phyloP scores from a whole-genome alignment of 2,329 filamentous ascomycete genomes.

The Exophiala viscosa region DNA sequence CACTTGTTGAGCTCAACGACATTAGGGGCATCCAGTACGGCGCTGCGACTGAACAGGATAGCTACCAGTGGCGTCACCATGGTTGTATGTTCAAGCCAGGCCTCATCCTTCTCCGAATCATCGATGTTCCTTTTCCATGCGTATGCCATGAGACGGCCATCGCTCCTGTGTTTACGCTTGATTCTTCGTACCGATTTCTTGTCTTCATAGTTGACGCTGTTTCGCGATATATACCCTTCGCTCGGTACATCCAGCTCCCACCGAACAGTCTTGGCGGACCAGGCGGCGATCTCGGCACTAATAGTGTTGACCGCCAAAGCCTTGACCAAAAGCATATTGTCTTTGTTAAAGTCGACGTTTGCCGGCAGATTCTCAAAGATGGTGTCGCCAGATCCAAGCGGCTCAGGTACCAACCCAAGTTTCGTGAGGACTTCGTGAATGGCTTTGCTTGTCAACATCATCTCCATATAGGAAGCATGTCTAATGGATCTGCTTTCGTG shows the following conservation, averaged over 20 bases:
- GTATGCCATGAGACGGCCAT: slow-evolving; percentile 22
- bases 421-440: slow-evolving; percentile 10
- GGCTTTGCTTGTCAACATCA: slow-evolving; percentile 10
- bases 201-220: slow-evolving; percentile 9
- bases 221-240: slow-evolving; percentile 4
- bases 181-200: background rate
- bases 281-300: slow-evolving; percentile 17
- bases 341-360: slow-evolving; percentile 14
- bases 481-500: slow-evolving; percentile 10
- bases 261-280: slow-evolving; percentile 5
- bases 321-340: slow-evolving; percentile 20
- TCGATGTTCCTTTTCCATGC: slow-evolving; percentile 7
- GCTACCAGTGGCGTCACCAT: slow-evolving; percentile 23
- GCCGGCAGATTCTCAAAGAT: slow-evolving; percentile 15
- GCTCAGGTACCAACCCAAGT: slow-evolving; percentile 6
- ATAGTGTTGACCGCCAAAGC: slow-evolving; percentile 19
- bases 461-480: slow-evolving; percentile 19
- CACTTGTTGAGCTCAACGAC: slow-evolving; percentile 21
- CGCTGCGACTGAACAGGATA: slow-evolving; percentile 18
- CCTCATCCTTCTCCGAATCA: slow-evolving; percentile 2
- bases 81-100: slow-evolving; percentile 21
- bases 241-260: slow-evolving; percentile 1
- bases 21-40: slow-evolving; percentile 1
- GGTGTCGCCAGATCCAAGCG: background rate
- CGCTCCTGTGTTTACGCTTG: slow-evolving; percentile 7